Base-by-base conservation (phyloP, 1,284 basidiomycete species). In the Tetrapyrgos nigripes region DNA sequence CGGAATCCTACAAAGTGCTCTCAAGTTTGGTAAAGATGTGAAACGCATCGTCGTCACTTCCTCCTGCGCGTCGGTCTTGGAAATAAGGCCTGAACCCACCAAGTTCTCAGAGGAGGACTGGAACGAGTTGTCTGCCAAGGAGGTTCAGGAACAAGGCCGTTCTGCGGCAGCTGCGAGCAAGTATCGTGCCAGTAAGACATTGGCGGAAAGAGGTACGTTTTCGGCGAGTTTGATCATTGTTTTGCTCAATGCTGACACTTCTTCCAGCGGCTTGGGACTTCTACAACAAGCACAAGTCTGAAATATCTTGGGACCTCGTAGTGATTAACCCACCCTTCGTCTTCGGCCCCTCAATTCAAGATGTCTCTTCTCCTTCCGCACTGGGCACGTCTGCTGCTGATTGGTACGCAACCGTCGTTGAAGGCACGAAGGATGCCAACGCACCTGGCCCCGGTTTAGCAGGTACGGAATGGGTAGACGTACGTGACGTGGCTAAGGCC, bases 41-140 rank as follows among this genome's bases (percentile, higher is more conserved):
- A 83, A 86, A 68, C 81, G 89, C 3, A 76, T 93, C 48, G 83
- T 92, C 11, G 70, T 92, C 49, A 90, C 88, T 0, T 84, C 83
- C 1, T 89, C 88, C 3, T 75, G 78, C 55, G 87, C 83, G 0
- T 75, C 87, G 3, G 75, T 90, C 24, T 70, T 85, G 35, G 71
- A 78, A 44, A 61, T 72, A 2, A 57, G 63, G 1, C 23, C 68
- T 6, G 64, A 69, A 14, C 69, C 76, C 0, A 67, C 68, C 10
- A 60, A 67, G 0, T 79, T 78, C 61, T 71, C 65, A 21, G 82
- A 87, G 63, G 59, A 68, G n/a, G 80, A 89, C 67, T 91, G 88
- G 87, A 87, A 88, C 68, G 76, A 82, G 17, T 76, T 78, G 52
- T 75, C 80, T 1, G 68, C 81, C 28, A 61, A 74, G 19, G 69